Conservation (phyloP, 495 filamentous ascomycete species). For the Aspergillus nanangensis region DNA sequence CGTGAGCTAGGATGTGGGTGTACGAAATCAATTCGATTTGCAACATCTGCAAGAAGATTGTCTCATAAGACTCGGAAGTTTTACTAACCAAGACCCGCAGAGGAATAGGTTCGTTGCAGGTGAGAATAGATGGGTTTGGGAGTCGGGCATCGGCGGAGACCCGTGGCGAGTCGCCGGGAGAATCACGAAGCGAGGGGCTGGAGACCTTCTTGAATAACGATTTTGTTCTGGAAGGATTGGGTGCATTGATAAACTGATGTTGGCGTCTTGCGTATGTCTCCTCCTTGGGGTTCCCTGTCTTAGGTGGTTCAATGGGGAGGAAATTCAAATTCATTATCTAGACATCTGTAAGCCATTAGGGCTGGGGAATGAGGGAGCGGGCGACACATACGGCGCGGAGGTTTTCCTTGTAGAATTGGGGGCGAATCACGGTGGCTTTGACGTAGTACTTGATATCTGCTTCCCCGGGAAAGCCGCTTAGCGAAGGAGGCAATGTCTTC, state of each 20-base stretch:
- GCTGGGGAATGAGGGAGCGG: background rate
- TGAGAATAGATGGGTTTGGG: constrained; percentile 83
- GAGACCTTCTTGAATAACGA: constrained; percentile 49
- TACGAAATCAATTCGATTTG: constrained; percentile 77
- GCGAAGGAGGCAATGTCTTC: constrained; percentile 80
- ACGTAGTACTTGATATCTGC: constrained; percentile 92
- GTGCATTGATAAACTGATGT: constrained; percentile 62
- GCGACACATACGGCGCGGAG: constrained; percentile 52
- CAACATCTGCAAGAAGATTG: constrained; percentile 69
- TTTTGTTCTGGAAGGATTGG: constrained; percentile 40
- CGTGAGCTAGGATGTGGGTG: constrained; percentile 73
- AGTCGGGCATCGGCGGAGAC: constrained; percentile 74
- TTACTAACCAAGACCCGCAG: constrained; percentile 75
- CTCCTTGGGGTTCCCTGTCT: constrained; percentile 57
- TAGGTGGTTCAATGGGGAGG: constrained; percentile 86
- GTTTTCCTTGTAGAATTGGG: constrained; percentile 82
- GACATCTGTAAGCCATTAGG: constrained; percentile 7
- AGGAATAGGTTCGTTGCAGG: constrained; percentile 80
- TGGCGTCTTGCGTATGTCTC: constrained; percentile 81
- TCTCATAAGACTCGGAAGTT: constrained; percentile 55
- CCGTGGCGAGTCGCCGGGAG: constrained; percentile 34
- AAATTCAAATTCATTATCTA: constrained; percentile 69
- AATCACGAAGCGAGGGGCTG: constrained; percentile 18
- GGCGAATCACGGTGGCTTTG: constrained; percentile 83
- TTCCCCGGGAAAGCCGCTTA: constrained; percentile 73